Base-by-base conservation (phyloP, 2,329 filamentous ascomycete species). In the Thermoascus crustaceus region DNA sequence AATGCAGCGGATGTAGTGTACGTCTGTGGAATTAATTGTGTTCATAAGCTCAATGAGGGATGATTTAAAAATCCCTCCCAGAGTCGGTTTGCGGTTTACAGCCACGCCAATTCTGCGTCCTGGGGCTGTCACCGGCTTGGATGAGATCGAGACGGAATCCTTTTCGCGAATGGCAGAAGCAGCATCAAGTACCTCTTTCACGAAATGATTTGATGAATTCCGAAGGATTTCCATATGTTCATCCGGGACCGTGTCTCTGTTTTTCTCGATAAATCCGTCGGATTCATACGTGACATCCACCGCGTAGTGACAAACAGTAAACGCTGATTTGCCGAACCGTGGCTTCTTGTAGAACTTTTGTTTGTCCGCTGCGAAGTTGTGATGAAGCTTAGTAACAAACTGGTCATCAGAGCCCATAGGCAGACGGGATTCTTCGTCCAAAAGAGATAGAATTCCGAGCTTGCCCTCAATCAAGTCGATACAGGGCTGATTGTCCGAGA, bases 181-280 rank as follows among this genome's bases (percentile, higher is more conserved):
- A 21, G 87, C 85, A 34, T 88, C 83, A 27, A 98, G 66, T 5
- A 98, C 86, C 38, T 86, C 76, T 29, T 75, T 77, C 37, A 98
- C 71, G 70, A 98, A 98, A 32, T 69, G 67, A 63, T 95, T 98
- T 20, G 76, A 81, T 1, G 87, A 93, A 34, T 80, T 79, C 49
- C 78, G 82, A 45, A 98, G 73, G 23, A 98, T 82, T 40, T 91
- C 87, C 80, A 98, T 85, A 58, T 96, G 91, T 67, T 98, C 91
- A 56, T 98, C 91, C 4, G 91, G 91, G 30, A 98, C 91, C 13
- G 93, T 98, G 62, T 98, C 91, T 61, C 91, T 80, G 64, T 98
- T 98, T 75, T 98, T 98, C 63, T 98, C 93, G 53, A 98, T 95
- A 66, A 98, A 98, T 30, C 91, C 91, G 51, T 98, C 91, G 2